Base-by-base conservation (phyloP, 2,329 filamentous ascomycete species). In the Aspergillus neotritici region DNA sequence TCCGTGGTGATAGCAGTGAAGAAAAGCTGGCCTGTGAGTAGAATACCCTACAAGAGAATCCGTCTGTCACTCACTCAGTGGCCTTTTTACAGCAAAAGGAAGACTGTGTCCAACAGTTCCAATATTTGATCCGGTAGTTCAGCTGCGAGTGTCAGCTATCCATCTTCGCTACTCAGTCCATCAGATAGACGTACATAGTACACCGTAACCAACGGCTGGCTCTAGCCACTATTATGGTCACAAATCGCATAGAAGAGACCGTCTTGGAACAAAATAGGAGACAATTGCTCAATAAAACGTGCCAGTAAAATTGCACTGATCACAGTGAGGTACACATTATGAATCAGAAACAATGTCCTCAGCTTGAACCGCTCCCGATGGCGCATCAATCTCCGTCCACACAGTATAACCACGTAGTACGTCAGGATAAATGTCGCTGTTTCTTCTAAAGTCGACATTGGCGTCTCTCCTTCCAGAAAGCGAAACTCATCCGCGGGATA, bases 21-120 rank as follows among this genome's bases (percentile, higher is more conserved):
- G 86, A 83, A 97, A 96, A 62, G 91, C n/a, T n/a, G n/a, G n/a
- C n/a, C n/a, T n/a, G n/a, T n/a, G n/a, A n/a, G n/a, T n/a, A n/a
- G n/a, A n/a, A n/a, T n/a, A n/a, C n/a, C n/a, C n/a, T n/a, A n/a
- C n/a, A n/a, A n/a, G n/a, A n/a, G n/a, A n/a, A n/a, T n/a, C n/a
- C n/a, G n/a, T n/a, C n/a, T n/a, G n/a, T n/a, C n/a, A n/a, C n/a
- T n/a, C n/a, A n/a, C n/a, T 96, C 65, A 96, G 73, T 41, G 90
- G 90, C 83, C 96, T 97, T 96, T 96, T 84, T 96, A 96, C 68
- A 96, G 80, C 74, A 95, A 90, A 43, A 97, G 77, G 78, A 96
- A 97, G 66, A 90, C 83, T 46, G 91, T 97, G 71, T 97, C 91
- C 56, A 96, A 75, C 53, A 97, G 78, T 72, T 97, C 91, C 55